Base-by-base conservation (phyloP, 768 basidiomycete species). In the Podaxis sp. region DNA sequence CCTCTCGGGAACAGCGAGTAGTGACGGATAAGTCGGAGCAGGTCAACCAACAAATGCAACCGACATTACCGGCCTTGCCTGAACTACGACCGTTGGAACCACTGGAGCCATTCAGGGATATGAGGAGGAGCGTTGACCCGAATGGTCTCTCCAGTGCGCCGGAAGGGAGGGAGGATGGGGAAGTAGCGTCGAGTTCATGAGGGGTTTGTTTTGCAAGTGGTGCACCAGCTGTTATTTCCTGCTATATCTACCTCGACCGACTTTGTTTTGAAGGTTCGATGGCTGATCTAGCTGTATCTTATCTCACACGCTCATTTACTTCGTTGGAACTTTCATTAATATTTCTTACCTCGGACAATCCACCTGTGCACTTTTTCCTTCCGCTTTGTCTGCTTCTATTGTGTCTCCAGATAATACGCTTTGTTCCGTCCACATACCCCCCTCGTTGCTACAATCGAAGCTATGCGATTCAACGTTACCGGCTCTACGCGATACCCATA, bases 51-150 rank as follows among this genome's bases (percentile, higher is more conserved):
- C 57, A 59, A 36, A 59, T 59, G 58, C 58, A 53, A 21, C 58
- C 58, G 18, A 59, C 58, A 21, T 18, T 59, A 25, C 58, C 58
- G 23, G 51, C 58, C 25, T 21, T 59, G 18, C 58, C 58, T 25
- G 58, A 52, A 48, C 50, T 59, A 53, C 50, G 50, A 32, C 58
- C 58, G 25, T 23, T 59, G 51, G 58, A 59, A 6, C 58, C 58
- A 21, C 35, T 59, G 27, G 58, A 59, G 42, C 58, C 58, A 4
- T 59, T 59, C 21, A 44, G 28, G 38, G 50, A 52, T 40, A 28
- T 59, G 37, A 50, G 50, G 23, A 37, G 35, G 36, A 59, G 38
- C 38, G 44, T 32, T 14, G 58, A 52, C 11, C 18, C 50, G 6
- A 32, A 18, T 35, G 40, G 50, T 35, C 14, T 40, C 9, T 6